Evolutionary conservation across 805 yeast species (phyloP), one percentile per base, ranked within the genome.

Genomic region (Metschnikowia arizonensis): DNA sequence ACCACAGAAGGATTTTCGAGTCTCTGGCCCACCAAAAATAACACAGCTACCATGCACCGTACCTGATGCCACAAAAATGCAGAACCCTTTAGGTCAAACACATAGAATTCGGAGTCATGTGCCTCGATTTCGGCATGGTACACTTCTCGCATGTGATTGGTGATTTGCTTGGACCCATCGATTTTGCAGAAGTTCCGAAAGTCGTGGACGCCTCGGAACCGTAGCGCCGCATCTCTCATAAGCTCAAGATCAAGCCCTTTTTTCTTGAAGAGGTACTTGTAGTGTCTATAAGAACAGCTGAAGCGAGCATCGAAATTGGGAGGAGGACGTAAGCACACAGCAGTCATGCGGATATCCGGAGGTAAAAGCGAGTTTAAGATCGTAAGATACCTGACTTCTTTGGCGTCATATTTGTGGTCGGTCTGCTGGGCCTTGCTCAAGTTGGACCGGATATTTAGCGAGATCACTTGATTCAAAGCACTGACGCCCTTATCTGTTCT

Each of bases 51-150:
- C 93, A 93, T 93, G 54, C 96, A 89, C 47, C 99, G 77, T 15
- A 93, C 99, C 64, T 93, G 99, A 62, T 93, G 98, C 98, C 98
- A 93, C 45, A 93, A 66, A 55, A 93, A 93, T 7, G 98, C 99
- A 1, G 86, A 72, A 0, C 99, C 99, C 50, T 77, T 73, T 43
- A 93, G 67, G 60, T 88, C 89, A 61, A 91, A 81, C 46, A 82
- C 83, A 57, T 73, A 85, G 44, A 78, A 72, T 4, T 76, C 79
- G 26, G 71, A 69, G 44, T 61, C 54, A 9, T 60, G 53, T 17
- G 56, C 65, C 10, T 69, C 50, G 10, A 87, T 82, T 7, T 70
- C 61, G 0, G 88, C 72, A 40, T 70, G 64, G 32, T 76, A 57
- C 12, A 93, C 80, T 8, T 71, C 73, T 58, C 99, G 74, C n/a